Percentiles rank a stretch among this genome's conserved stretches.
phyloP scores from a whole-genome alignment of 148 eudicot species.

The Rhododendron kiyosumense region DNA sequence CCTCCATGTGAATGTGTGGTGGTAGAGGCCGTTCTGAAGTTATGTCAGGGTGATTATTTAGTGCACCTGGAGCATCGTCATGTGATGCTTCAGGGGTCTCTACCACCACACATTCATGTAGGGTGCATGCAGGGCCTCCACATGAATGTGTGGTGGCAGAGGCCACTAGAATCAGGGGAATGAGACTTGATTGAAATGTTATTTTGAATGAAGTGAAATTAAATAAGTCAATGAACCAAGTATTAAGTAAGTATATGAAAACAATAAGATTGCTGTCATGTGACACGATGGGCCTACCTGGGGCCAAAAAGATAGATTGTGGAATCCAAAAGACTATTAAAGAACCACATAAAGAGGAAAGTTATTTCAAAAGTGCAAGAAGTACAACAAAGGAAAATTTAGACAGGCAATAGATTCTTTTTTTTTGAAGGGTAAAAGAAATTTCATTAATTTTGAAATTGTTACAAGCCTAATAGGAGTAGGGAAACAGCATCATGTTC shows the following conservation, averaged over 20 bases:
- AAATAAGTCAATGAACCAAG: background rate
- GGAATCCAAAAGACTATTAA: background rate
- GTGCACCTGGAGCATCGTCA: too few relatives aligned
- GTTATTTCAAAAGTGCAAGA: background rate
- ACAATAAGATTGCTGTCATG: constrained; percentile 8
- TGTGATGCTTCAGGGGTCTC: too few relatives aligned
- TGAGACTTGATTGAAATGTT: background rate
- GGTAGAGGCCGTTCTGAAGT: too few relatives aligned
- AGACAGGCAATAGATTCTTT: background rate
- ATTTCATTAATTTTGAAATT: too few relatives aligned
- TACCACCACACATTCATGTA: too few relatives aligned
- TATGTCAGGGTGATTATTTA: too few relatives aligned
- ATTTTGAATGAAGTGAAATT: background rate
- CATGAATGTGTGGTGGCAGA: background rate
- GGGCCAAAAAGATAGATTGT: constrained; percentile 6
- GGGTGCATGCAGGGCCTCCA: too few relatives aligned
- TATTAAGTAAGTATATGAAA: background rate
- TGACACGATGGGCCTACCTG: background rate
- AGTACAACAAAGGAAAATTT: background rate
- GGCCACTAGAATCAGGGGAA: background rate
- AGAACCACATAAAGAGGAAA: background rate
- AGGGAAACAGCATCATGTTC: too few relatives aligned
- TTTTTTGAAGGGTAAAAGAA: too few relatives aligned
- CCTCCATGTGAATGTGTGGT: background rate
- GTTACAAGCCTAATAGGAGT: too few relatives aligned